These are phyloP conservation scores for Trifolium fragiferum DNA, from an alignment of 306 rosid genomes.

Conservation along the genomic window DNA sequence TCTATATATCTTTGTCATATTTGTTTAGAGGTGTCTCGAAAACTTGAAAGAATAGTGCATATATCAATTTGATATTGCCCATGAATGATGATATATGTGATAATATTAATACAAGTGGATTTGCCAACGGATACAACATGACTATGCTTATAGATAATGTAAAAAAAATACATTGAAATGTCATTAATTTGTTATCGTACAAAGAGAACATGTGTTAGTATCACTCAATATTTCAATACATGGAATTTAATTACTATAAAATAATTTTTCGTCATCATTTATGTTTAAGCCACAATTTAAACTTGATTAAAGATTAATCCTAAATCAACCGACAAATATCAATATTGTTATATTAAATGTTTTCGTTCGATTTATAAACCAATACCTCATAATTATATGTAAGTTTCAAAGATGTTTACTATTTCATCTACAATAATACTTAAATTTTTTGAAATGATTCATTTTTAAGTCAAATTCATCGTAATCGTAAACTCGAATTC, in stretches of 20 bases:
- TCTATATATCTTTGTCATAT: constrained; percentile 11
- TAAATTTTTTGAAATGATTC: too few species aligned
- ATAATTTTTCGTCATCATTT: too few species aligned
- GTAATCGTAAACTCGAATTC: too few species aligned
- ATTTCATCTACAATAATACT: too few species aligned
- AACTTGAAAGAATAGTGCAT: constrained; percentile 5
- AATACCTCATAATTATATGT: too few species aligned
- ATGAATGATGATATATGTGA: constrained; percentile 10
- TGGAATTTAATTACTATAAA: neutral
- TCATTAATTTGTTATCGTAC: constrained; percentile 20
- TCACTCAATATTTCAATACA: neutral
- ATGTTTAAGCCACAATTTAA: too few species aligned
- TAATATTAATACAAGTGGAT: constrained; percentile 16
- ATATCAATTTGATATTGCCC: constrained; percentile 1
- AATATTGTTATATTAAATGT: too few species aligned
- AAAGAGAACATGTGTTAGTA: neutral
- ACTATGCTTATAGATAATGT: constrained; percentile 39
- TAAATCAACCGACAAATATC: too few species aligned
- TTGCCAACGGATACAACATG: neutral
- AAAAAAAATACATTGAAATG: neutral
- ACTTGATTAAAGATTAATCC: too few species aligned
- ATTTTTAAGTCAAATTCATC: too few species aligned
- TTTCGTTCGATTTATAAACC: too few species aligned
- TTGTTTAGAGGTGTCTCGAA: constrained; percentile 16
- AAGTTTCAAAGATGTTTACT: too few species aligned